phyloP scores from a whole-genome alignment of 1,284 basidiomycete genomes.

The Naganishia sp. region DNA sequence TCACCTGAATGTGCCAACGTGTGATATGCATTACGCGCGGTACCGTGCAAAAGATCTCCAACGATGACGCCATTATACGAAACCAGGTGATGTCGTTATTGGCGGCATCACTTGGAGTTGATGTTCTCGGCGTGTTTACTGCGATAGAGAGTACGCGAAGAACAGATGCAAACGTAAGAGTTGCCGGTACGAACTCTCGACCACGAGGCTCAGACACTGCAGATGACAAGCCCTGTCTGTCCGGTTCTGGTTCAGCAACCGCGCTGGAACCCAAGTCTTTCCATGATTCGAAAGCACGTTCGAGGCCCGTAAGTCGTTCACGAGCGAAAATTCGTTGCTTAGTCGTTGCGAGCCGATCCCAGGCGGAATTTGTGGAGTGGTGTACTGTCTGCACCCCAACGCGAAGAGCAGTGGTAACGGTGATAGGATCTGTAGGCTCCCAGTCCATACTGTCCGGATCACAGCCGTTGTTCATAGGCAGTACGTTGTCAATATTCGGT shows the following conservation, averaged over 20 bases:
- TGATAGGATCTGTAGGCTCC: conserved; percentile 9
- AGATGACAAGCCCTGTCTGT: no score
- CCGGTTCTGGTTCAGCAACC: no score
- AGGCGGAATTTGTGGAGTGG: neutral
- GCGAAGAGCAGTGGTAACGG: neutral
- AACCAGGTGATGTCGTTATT: neutral
- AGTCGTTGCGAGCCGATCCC: conserved; percentile 17
- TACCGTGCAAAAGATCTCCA: neutral
- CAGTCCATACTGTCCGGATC: conserved; percentile 27
- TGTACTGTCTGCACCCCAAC: neutral
- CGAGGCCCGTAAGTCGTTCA: conserved; percentile 15
- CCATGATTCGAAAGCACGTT: conserved; percentile 25
- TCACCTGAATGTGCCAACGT: neutral
- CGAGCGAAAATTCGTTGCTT: conserved; percentile 21
- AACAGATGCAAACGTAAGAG: conserved; percentile 8
- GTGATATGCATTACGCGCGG: neutral
- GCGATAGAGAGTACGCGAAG: conserved; percentile 8
- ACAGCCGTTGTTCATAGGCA: neutral
- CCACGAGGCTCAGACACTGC: no score
- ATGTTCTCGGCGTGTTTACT: neutral
- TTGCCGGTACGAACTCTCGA: no score
- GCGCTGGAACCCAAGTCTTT: neutral
- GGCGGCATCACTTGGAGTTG: neutral
- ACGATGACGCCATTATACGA: neutral
- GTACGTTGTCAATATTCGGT: neutral